Base-by-base conservation (phyloP, 2,329 filamentous ascomycete species). In the Alternaria postmessia region DNA sequence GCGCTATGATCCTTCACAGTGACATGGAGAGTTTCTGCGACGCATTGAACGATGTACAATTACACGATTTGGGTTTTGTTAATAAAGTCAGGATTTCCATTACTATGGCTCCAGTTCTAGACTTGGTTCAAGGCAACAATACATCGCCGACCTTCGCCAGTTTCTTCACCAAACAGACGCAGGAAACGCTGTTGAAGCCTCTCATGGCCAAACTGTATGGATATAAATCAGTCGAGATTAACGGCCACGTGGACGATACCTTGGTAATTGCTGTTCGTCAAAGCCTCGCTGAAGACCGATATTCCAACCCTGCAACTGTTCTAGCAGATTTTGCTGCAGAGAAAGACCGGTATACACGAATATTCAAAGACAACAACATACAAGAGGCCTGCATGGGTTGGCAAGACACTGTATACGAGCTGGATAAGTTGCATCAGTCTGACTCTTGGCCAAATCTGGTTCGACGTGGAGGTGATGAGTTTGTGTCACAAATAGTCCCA, bases 91-190 rank as follows among this genome's bases (percentile, higher is more conserved):
- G 53, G 11, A 42, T 68, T 8, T 47, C 48, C 5, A 46, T 70
- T 6, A 59, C 53, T 16, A 41, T 69, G 9, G 64, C 49, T 7
- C 63, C 47, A 3, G 28, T 42, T 11, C 14, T 62, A 14, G 30
- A 54, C 7, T 8, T 18, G 18, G 18, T 39, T n/a, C 39, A 4
- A 42, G 20, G 22, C n/a, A 38, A 7, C 16, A 48, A 18, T 4
- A 6, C 38, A n/a, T 39, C 22, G 18, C 44, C 39, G 16, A 39
- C 42, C 9, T 57, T 60, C 26, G 20, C 44, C 12, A 54, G 56
- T 7, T 68, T 67, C 63, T 71, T 69, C 52, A 62, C 64, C 1
- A 47, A 56, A 11, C 62, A 57, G 6, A 72, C 58, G 0, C 67
- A 71, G 39, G n/a, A 65, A 47, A 43, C 43, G 3, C 51, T 71